Evolutionary conservation across 768 basidiomycete genomes (phyloP).

Genomic region (Xerocomus brunneocitrinus): DNA sequence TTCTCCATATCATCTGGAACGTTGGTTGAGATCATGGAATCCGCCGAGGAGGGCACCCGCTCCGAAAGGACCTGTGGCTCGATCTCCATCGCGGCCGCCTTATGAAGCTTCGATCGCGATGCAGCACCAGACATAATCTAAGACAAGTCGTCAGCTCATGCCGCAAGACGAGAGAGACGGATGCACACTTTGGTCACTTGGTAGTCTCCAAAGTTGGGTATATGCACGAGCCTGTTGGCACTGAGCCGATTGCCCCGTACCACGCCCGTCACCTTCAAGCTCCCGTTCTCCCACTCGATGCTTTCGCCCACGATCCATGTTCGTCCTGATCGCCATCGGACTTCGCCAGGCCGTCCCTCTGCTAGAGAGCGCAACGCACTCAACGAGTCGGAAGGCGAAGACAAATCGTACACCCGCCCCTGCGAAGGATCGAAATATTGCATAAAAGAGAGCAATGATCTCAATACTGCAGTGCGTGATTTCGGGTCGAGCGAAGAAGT

Average conservation of each 20-base stretch:
- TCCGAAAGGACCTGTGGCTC: constrained; percentile 62
- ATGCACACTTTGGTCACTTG: constrained; percentile 67
- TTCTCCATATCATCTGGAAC: constrained; percentile 86
- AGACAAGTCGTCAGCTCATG: background rate
- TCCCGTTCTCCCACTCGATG: constrained; percentile 57
- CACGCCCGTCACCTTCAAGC: constrained; percentile 73
- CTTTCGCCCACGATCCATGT: constrained; percentile 73
- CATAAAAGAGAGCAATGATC: constrained; percentile 90
- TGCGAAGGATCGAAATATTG: constrained; percentile 91
- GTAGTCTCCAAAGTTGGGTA: constrained; percentile 87
- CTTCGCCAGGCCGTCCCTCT: constrained; percentile 77
- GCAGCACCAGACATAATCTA: constrained; percentile 71
- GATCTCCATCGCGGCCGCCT: constrained; percentile 54
- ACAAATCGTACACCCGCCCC: constrained; percentile 69
- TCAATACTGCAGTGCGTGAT: constrained; percentile 62
- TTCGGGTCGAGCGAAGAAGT: constrained; percentile 52
- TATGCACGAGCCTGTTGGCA: constrained; percentile 79
- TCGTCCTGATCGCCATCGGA: constrained; percentile 80
- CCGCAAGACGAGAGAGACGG: background rate
- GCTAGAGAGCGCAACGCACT: constrained; percentile 74
- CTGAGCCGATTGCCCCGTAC: constrained; percentile 75
- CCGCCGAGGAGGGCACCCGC: constrained; percentile 59
- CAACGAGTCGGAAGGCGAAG: constrained; percentile 56
- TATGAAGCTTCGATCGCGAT: constrained; percentile 32
- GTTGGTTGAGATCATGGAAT: constrained; percentile 84